Evolutionary conservation across 108 stramenopile genomes (phyloP).

Genomic region (Skeletonema tropicum): DNA sequence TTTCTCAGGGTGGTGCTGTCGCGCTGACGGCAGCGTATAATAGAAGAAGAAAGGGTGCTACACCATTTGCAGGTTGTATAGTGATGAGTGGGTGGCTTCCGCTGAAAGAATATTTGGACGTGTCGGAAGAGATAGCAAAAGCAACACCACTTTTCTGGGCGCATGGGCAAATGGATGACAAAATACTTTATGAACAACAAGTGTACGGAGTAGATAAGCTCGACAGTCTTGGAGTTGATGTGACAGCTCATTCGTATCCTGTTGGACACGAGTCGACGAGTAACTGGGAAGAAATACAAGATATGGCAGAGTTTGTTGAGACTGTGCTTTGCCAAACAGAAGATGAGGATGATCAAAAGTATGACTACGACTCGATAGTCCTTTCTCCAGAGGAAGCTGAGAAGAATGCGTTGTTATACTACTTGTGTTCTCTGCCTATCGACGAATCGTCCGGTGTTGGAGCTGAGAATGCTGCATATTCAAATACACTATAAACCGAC

Average conservation of each 20-base stretch:
- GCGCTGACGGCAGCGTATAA: constrained; percentile 51
- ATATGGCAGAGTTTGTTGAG: constrained; percentile 47
- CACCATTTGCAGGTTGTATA: constrained; percentile 48
- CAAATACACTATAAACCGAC: neutral
- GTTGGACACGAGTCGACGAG: constrained; percentile 48
- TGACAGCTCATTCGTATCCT: constrained; percentile 33
- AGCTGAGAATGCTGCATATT: neutral
- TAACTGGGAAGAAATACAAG: constrained; percentile 50
- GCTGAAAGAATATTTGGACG: constrained; percentile 44
- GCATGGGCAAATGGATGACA: constrained; percentile 50
- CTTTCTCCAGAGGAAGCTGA: constrained; percentile 18
- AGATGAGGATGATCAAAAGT: constrained; percentile 7
- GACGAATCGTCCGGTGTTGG: constrained; percentile 6
- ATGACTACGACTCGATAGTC: constrained; percentile 13
- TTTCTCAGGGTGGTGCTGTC: constrained; percentile 54
- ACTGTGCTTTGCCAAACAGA: constrained; percentile 13
- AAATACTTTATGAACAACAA: constrained; percentile 57
- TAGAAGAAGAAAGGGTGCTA: constrained; percentile 31
- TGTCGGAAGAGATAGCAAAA: constrained; percentile 26
- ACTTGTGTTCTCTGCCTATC: constrained; percentile 38
- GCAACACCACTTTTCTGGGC: constrained; percentile 53
- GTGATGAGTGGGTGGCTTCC: constrained; percentile 52
- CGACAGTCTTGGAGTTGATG: constrained; percentile 39
- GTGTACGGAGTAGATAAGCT: constrained; percentile 47
- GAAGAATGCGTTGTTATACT: constrained; percentile 38